phyloP scores from a whole-genome alignment of 768 basidiomycete genomes.

The Xanthoconium purpureum region DNA sequence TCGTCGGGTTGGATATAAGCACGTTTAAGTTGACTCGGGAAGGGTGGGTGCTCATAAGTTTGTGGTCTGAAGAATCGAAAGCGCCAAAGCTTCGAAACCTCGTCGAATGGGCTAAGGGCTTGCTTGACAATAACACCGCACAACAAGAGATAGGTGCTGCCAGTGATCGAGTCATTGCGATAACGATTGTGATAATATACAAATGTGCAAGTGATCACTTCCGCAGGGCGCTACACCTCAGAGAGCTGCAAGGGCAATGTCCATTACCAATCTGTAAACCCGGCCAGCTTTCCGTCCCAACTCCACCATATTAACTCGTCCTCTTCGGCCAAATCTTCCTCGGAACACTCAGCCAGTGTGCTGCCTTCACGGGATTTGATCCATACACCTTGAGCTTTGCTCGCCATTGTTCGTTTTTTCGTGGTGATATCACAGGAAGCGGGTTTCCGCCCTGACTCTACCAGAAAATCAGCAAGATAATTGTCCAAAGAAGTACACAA shows the following conservation, averaged over 20 bases:
- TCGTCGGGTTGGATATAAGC: background rate
- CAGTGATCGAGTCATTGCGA: too few species aligned
- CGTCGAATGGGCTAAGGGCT: too few species aligned
- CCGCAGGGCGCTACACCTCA: background rate
- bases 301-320: conserved; percentile 53
- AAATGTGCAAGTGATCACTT: too few species aligned
- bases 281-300: conserved; percentile 47
- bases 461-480: conserved; percentile 28
- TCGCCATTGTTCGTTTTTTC: conserved; percentile 28
- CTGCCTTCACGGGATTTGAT: conserved; percentile 26
- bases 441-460: conserved; percentile 16
- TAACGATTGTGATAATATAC: too few species aligned
- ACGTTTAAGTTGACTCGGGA: too few species aligned
- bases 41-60: too few species aligned
- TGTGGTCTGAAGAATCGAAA: too few species aligned
- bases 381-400: conserved; percentile 41
- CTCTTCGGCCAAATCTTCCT: conserved; percentile 32
- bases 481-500: conserved; percentile 36
- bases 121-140: too few species aligned
- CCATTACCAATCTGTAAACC: conserved; percentile 46
- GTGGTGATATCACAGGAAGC: conserved; percentile 16
- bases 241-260: background rate
- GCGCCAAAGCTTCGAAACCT: too few species aligned
- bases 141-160: too few species aligned
- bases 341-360: background rate